These are phyloP conservation scores for Nicotiana rustica DNA, from an alignment of 305 asterid species.

Conservation along the genomic window DNA sequence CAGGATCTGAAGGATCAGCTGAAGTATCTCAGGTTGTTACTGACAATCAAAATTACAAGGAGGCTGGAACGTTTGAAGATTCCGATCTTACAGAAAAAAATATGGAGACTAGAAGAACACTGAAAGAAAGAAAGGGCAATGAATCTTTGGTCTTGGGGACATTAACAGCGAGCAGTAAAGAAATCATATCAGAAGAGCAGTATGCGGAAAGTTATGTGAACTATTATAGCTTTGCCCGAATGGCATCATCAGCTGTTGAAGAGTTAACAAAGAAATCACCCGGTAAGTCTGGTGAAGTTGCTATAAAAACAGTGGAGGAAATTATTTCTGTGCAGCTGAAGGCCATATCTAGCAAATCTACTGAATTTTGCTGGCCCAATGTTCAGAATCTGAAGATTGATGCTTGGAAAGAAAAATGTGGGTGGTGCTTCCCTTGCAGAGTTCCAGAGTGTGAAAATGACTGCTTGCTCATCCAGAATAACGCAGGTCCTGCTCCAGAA, in stretches of 20 bases:
- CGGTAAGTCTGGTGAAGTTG: constrained; percentile 51
- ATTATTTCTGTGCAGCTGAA: constrained; percentile 70
- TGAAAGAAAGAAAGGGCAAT: constrained; percentile 40
- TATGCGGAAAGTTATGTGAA: constrained; percentile 58
- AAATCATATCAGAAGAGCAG: constrained; percentile 44
- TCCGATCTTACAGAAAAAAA: constrained; percentile 48
- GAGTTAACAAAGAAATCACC: constrained; percentile 59
- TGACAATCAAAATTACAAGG: constrained; percentile 45
- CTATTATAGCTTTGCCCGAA: constrained; percentile 72
- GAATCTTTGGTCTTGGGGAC: constrained; percentile 43
- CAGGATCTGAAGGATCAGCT: constrained; percentile 78
- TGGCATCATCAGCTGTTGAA: constrained; percentile 63
- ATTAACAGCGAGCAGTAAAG: constrained; percentile 37
- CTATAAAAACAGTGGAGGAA: constrained; percentile 63
- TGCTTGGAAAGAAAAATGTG: constrained; percentile 79
- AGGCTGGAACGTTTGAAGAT: constrained; percentile 50
- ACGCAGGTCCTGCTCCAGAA: constrained; percentile 56
- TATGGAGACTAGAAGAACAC: constrained; percentile 36
- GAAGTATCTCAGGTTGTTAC: constrained; percentile 67
- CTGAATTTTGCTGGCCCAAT: constrained; percentile 76
- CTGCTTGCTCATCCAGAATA: constrained; percentile 72
- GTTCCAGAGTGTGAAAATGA: constrained; percentile 67
- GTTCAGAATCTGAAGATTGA: constrained; percentile 45
- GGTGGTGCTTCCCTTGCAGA: constrained; percentile 90
- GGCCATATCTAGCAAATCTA: constrained; percentile 61